Conservation (phyloP, 306 rosid species). For the Dalbergia cultrata region DNA sequence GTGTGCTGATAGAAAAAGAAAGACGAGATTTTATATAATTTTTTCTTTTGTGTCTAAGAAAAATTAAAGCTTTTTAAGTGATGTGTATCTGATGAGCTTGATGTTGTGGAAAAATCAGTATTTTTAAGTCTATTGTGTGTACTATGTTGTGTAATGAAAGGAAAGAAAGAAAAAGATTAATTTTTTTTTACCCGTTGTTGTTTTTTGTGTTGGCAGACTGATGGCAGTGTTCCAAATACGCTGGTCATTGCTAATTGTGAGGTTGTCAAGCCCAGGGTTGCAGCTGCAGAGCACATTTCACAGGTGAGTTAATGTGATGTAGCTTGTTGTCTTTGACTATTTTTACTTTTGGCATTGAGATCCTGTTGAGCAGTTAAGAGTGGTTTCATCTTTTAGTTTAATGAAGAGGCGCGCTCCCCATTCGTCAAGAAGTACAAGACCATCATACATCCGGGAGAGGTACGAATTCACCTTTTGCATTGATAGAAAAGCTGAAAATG, state of each 20-base stretch:
- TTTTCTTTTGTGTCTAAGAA: background rate
- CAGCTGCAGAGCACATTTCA: conserved; percentile 98
- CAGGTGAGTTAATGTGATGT: conserved; percentile 65
- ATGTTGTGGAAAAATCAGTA: background rate
- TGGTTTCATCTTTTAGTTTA: conserved; percentile 68
- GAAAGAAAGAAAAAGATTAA: background rate
- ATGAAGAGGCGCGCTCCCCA: conserved; percentile 99
- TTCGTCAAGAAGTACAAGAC: conserved; percentile 99
- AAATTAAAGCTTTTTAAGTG: background rate
- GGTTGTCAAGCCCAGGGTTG: conserved; percentile 98
- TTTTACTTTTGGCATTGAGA: conserved; percentile 2
- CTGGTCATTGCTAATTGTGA: conserved; percentile 98
- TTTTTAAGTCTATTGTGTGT: background rate
- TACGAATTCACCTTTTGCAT: conserved; percentile 39
- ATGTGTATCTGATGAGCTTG: background rate
- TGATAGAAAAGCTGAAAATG: background rate
- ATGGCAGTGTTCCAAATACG: conserved; percentile 98
- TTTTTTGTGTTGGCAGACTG: conserved; percentile 62
- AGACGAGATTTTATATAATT: background rate
- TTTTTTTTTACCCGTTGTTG: background rate
- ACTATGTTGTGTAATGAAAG: background rate
- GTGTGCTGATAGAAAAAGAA: background rate
- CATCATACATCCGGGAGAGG: conserved; percentile 99
- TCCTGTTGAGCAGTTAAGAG: conserved; percentile 24
- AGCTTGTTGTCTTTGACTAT: conserved; percentile 9